Conservation (phyloP, 169 alveolate species). For the Eimeria maxima region DNA sequence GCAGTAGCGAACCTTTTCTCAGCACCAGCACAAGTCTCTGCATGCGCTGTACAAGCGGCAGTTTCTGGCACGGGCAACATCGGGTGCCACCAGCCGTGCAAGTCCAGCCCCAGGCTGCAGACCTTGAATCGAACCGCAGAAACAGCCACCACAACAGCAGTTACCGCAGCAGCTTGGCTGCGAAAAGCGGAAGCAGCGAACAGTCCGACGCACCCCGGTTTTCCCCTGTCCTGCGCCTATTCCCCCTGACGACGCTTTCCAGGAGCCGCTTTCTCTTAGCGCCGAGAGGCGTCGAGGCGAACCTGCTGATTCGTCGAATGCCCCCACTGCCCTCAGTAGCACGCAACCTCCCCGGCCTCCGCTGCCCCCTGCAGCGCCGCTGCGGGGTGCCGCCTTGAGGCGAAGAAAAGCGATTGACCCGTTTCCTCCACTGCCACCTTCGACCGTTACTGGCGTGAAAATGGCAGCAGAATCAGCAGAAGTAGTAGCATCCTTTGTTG, state of each 20-base stretch:
- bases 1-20: background rate
- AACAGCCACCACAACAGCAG: background rate
- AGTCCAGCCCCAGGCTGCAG: background rate
- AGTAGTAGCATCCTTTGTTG: background rate
- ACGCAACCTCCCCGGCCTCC: conserved; percentile 78
- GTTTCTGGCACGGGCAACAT: background rate
- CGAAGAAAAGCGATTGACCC: conserved; percentile 73
- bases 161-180: background rate
- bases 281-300: background rate
- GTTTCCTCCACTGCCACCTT: conserved; percentile 74
- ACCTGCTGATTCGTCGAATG: background rate
- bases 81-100: background rate
- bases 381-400: conserved; percentile 71
- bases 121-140: background rate
- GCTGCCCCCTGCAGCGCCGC: conserved; percentile 77
- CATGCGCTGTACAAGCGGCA: background rate
- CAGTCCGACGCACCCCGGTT: conserved; percentile 36
- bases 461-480: background rate
- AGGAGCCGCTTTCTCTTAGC: conserved; percentile 35
- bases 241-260: conserved; percentile 61
- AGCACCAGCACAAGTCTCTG: background rate
- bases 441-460: conserved; percentile 58
- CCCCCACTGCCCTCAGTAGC: conserved; percentile 60
- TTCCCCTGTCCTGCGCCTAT: conserved; percentile 53
- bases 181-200: conserved; percentile 11